Evolutionary conservation across 495 filamentous ascomycete genomes (phyloP).

Genomic region (Hypoxylon crocopeplum): DNA sequence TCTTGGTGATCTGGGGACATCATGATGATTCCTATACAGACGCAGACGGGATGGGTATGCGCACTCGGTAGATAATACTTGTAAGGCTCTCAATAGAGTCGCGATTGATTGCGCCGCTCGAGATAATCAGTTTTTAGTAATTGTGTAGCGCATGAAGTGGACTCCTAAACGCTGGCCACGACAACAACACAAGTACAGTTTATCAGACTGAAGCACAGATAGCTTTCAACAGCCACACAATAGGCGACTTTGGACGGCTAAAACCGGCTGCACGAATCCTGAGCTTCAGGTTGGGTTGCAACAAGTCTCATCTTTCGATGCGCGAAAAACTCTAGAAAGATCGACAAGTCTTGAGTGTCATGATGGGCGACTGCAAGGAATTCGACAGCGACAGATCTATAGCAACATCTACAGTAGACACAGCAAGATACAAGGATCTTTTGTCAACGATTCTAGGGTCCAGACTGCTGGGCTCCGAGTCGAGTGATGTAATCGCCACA

Average conservation of each 20-base stretch:
- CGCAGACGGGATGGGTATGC: not conserved
- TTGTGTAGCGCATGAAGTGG: no score
- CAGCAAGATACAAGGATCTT: not conserved
- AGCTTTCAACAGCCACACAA: not conserved
- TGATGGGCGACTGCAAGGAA: constrained; percentile 17
- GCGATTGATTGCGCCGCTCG: not conserved
- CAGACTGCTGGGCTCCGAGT: not conserved
- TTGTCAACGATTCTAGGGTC: not conserved
- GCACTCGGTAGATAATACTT: not conserved
- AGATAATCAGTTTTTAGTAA: no score
- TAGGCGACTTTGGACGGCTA: not conserved
- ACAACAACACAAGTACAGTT: not conserved
- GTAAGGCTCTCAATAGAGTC: not conserved
- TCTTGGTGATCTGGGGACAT: constrained; percentile 4
- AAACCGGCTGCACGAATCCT: not conserved
- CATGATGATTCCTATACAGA: not conserved
- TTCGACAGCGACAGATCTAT: not conserved
- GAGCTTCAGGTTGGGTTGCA: not conserved
- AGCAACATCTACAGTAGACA: not conserved
- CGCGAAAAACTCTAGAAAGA: constrained; percentile 13
- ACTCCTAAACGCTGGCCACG: no score
- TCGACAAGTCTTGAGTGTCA: no score
- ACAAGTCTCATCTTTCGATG: constrained; percentile 7
- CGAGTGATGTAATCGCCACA: constrained; percentile 30
- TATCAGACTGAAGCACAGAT: no score